Percentiles rank a stretch among this genome's conserved stretches.
phyloP scores from a whole-genome alignment of 148 eudicot genomes.

The Rhododendron simsii region DNA sequence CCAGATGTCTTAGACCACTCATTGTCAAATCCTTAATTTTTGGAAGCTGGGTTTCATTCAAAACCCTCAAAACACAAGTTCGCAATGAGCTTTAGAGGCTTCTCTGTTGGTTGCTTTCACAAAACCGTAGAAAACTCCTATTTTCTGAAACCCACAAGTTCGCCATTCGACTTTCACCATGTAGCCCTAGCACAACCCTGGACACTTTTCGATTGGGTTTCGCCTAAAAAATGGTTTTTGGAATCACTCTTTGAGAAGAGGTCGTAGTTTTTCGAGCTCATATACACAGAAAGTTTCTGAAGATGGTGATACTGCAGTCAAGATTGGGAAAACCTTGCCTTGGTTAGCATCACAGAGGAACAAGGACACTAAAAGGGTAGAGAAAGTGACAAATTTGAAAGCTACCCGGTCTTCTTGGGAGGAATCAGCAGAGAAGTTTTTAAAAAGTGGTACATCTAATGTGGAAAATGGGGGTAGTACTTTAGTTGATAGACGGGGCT shows the following conservation, averaged over 20 bases:
- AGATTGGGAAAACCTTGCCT: slow-evolving; percentile 42
- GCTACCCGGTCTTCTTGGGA: slow-evolving; percentile 68
- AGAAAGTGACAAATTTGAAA: slow-evolving; percentile 24
- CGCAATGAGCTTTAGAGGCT: neutral
- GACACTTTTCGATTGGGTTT: slow-evolving; percentile 20
- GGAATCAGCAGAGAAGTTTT: slow-evolving; percentile 67
- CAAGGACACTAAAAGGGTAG: slow-evolving; percentile 26
- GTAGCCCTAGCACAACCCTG: slow-evolving; percentile 3
- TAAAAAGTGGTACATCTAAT: slow-evolving; percentile 29
- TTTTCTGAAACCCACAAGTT: slow-evolving; percentile 19
- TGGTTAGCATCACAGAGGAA: slow-evolving; percentile 54
- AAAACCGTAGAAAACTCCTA: slow-evolving; percentile 16
- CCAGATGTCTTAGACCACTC: slow-evolving; percentile 24
- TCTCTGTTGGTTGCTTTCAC: slow-evolving; percentile 9
- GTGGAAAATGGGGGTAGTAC: slow-evolving; percentile 24
- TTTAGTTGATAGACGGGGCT: slow-evolving; percentile 25
- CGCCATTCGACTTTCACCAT: slow-evolving; percentile 9
- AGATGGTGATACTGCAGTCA: slow-evolving; percentile 18
- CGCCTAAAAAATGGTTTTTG: slow-evolving; percentile 17
- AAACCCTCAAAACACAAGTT: slow-evolving; percentile 35
- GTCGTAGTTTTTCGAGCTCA: slow-evolving; percentile 38
- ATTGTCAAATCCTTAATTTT: slow-evolving; percentile 34
- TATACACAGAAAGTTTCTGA: slow-evolving; percentile 21
- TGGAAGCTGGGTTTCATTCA: slow-evolving; percentile 29
- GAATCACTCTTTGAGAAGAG: slow-evolving; percentile 18